Percentiles rank a stretch among this genome's conserved stretches.
Evolutionary conservation across 148 eudicot species (phyloP).

Genomic region (Polygonum maritimum): DNA sequence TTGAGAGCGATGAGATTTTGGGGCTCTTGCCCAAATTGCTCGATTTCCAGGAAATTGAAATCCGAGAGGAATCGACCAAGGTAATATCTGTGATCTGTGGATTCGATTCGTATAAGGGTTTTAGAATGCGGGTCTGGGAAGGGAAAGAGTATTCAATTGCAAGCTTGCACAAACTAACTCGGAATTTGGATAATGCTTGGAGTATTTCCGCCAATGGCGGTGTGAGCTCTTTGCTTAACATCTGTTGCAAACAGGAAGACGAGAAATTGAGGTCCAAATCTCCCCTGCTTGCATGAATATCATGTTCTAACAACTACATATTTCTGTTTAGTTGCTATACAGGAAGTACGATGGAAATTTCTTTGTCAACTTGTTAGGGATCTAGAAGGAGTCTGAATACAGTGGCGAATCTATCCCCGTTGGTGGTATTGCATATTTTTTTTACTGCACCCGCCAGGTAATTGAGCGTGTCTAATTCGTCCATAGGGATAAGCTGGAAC

Average conservation of each 20-base stretch:
- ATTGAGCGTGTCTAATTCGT: not conserved
- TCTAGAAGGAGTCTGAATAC: too few species aligned
- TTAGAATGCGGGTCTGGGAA: conserved; percentile 42
- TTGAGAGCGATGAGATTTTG: conserved; percentile 37
- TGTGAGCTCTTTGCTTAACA: conserved; percentile 42
- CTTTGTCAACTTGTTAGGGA: too few species aligned
- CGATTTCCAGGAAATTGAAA: conserved; percentile 29
- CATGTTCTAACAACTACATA: not conserved
- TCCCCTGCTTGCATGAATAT: conserved; percentile 10
- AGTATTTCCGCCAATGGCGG: conserved; percentile 88
- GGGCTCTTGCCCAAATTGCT: conserved; percentile 35
- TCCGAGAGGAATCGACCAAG: conserved; percentile 53
- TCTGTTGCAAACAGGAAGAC: conserved; percentile 25
- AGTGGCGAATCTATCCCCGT: too few species aligned
- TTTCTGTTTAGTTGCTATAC: too few species aligned
- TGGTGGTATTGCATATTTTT: conserved; percentile 67
- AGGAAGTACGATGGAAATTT: conserved; percentile 27
- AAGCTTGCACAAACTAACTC: conserved; percentile 50
- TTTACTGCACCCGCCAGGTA: conserved; percentile 63
- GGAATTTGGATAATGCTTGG: conserved; percentile 83
- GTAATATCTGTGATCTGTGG: conserved; percentile 34
- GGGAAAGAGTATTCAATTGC: conserved; percentile 39
- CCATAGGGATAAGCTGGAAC: not conserved
- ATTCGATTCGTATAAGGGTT: conserved; percentile 39
- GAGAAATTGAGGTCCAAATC: conserved; percentile 21